Evolutionary conservation across 805 yeast genomes (phyloP), one percentile per base, ranked within the genome.

Genomic region (Phaffomyces thermotolerans): DNA sequence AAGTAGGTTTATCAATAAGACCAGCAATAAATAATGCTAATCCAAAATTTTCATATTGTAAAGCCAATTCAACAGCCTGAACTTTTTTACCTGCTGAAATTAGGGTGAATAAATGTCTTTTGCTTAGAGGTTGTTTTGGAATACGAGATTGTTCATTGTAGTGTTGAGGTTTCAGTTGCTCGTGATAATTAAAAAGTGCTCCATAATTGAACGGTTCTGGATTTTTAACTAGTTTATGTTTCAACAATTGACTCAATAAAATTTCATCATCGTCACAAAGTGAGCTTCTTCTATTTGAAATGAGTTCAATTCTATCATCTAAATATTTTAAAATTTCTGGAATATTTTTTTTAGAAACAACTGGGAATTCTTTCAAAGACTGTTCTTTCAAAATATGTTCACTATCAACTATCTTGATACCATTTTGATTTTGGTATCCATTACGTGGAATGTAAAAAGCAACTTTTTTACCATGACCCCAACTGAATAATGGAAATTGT

Each of bases 401-500:
- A 15, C 58, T 46, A 18, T 62, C 63, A 6, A 53, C 57, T 9
- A 79, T 64, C 1, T 65, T 65, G 6, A 82, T 53, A 3, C 52
- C 52, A 17, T 58, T 22, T 14, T 41, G 37, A 8, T 24, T 54
- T 34, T 53, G 65, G 46, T 60, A 66, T n/a, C 64, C 62, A 52
- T 61, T n/a, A 4, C 46, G 24, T 31, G 66, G 60, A 36, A 76
- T 56, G 44, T 72, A 66, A 32, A 67, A 67, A 4, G 73, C 71
- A 17, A 75, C 54, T 37, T 66, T 71, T 7, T 64, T 60, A 3
- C 77, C 68, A 18, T 64, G 65, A 24, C 77, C 68, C 84, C 93
- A 88, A 45, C 73, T 69, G 58, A 86, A 83, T 30, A 88, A 57
- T 0, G 96, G 95, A 63, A 83, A 84, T 57, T 85, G 95, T 43